Evolutionary conservation across 1,284 basidiomycete species (phyloP), one percentile per base, ranked within the genome.

Genomic region (Fomitopsis schrenkii): DNA sequence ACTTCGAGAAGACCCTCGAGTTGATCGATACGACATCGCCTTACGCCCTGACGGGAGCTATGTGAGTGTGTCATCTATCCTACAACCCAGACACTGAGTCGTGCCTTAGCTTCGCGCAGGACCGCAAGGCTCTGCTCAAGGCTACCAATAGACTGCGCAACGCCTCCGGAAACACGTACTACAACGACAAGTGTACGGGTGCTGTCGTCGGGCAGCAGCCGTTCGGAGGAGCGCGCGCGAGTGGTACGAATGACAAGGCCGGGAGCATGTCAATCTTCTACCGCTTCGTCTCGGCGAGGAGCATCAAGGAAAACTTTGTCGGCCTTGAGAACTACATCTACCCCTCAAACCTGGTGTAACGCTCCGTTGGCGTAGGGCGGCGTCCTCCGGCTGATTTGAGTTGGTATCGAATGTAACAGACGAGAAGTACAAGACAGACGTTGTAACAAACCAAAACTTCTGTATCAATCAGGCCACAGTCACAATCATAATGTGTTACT

Each of bases 221-320:
- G 6, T 99, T 99, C 74, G 97, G 97, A 59, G 97, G 97, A 60
- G 94, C 88, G 6, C 86, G 97, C 53, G 94, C 85, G 26, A 94
- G 91, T 69, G 97, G 97, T 35, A 99, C 97, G 65, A 98, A 98
- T 80, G 97, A 99, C 79, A 99, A 98, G 81, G 93, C 95, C 0
- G 97, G 97, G 15, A 94, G 91, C 66, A 89, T 95, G 67, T 86
- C 83, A 69, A 93, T 98, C 73, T 96, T 93, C 79, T 94, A 91
- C 76, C 82, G 94, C 62, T 97, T 96, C 76, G 84, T 95, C 60
- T 94, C 90, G 60, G 88, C 92, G 54, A 84, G 97, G 70, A 94
- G 91, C 67, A 96, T 99, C 83, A 99, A 98, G 83, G 97, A 99
- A 81, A 94, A 91, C 74, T 97, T 97, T 71, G 83, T 95, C 50